Percentiles rank a stretch among this genome's conserved stretches.
phyloP scores from a whole-genome alignment of 768 basidiomycete species.

The Pulveroboletus sp. region DNA sequence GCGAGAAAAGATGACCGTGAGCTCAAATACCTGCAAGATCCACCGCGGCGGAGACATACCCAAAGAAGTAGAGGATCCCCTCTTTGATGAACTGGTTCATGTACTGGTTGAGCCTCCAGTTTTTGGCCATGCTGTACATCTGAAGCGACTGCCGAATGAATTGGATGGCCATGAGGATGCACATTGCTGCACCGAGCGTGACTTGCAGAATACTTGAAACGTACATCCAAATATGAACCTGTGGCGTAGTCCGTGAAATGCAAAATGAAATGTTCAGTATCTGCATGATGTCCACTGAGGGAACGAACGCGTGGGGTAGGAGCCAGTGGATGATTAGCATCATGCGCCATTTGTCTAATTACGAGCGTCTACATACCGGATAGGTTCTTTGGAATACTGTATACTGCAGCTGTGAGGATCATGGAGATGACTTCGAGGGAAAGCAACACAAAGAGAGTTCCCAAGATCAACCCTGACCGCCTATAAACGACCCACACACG shows the following conservation, averaged over 20 bases:
- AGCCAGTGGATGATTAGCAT: not conserved
- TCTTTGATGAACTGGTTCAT: conserved; percentile 4
- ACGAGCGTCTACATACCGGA: not conserved
- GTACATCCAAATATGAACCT: no score
- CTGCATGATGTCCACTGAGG: not conserved
- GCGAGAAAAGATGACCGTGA: not conserved
- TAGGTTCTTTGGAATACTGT: not conserved
- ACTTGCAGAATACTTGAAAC: not conserved
- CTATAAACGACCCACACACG: no score
- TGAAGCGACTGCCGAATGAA: conserved; percentile 2
- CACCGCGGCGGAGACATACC: no score
- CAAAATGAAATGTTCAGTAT: not conserved
- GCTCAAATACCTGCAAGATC: no score
- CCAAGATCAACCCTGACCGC: no score
- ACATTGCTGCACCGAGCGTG: not conserved
- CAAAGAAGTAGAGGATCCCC: conserved; percentile 12
- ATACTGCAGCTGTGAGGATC: not conserved
- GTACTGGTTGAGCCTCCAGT: conserved; percentile 9
- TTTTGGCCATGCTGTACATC: not conserved
- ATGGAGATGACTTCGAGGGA: not conserved
- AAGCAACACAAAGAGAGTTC: no score
- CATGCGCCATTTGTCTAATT: not conserved
- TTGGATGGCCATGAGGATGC: not conserved
- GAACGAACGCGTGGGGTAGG: not conserved
- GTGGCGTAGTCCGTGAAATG: no score